These are phyloP conservation scores for Gynochthodes officinalis DNA, from an alignment of 257 asterid species.

Conservation along the genomic window DNA sequence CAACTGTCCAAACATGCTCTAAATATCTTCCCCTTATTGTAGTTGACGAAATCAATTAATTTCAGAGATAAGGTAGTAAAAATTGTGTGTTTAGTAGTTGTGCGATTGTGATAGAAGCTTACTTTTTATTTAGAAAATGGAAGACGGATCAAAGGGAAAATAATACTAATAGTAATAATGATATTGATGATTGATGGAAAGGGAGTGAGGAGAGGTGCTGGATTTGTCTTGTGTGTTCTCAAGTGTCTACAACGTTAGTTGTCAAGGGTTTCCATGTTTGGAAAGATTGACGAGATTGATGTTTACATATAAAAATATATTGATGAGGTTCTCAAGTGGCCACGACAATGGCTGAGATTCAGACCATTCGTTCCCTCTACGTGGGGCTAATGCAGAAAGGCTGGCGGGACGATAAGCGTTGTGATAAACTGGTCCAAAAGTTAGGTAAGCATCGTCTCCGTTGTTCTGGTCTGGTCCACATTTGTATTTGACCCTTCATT, in stretches of 20 bases:
- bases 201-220: not conserved
- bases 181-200: not conserved
- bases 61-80: too few relatives aligned
- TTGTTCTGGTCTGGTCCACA: not conserved
- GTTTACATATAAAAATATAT: not conserved
- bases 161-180: not conserved
- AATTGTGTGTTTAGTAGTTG: too few relatives aligned
- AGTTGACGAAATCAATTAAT: too few relatives aligned
- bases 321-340: constrained; percentile 27
- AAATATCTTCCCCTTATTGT: too few relatives aligned
- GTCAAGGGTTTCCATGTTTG: constrained; percentile 32
- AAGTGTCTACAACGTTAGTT: constrained; percentile 16
- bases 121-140: too few relatives aligned
- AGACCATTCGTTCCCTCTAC: constrained; percentile 22
- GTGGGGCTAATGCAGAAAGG: constrained; percentile 10
- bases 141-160: not conserved
- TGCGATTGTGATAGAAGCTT: too few relatives aligned
- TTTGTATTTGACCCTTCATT: too few relatives aligned
- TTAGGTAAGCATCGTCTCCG: constrained; percentile 5
- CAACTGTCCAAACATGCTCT: too few relatives aligned
- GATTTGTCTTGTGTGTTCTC: constrained; percentile 15
- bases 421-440: constrained; percentile 2
- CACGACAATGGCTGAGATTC: constrained; percentile 27
- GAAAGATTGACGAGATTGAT: constrained; percentile 19
- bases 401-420: not conserved